These are phyloP conservation scores for Nicotiana benthamiana DNA, from an alignment of 257 asterid genomes.

Conservation along the genomic window DNA sequence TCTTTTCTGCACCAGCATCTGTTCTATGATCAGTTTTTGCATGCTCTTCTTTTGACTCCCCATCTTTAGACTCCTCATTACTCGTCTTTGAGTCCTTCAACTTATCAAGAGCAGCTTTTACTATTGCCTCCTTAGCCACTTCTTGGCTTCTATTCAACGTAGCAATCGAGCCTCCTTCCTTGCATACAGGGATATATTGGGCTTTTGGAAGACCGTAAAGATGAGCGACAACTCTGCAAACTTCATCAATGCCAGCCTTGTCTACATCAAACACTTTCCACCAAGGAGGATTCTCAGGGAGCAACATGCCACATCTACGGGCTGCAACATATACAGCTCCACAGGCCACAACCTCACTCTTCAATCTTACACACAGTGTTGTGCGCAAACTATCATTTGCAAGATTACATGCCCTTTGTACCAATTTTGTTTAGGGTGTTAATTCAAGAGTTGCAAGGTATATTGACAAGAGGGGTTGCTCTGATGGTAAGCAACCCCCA, in stretches of 20 bases:
- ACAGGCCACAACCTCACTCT: slow-evolving; percentile 98
- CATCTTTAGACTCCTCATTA: slow-evolving; percentile 48
- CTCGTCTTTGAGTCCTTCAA: slow-evolving; percentile 52
- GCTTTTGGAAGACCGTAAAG: slow-evolving; percentile 80
- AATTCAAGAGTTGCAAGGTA: slow-evolving; percentile 66
- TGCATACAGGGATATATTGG: slow-evolving; percentile 72
- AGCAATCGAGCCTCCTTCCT: slow-evolving; percentile 73
- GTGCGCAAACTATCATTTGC: slow-evolving; percentile 98
- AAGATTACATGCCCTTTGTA: slow-evolving; percentile 97
- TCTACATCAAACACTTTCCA: slow-evolving; percentile 97
- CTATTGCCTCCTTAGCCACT: slow-evolving; percentile 40
- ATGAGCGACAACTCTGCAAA: slow-evolving; percentile 82
- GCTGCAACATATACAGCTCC: slow-evolving; percentile 98
- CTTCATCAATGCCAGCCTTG: slow-evolving; percentile 87
- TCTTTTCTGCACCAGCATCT: slow-evolving; percentile 57
- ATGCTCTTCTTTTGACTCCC: slow-evolving; percentile 53
- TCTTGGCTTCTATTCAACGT: slow-evolving; percentile 53
- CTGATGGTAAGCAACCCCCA: no score
- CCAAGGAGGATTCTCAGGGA: slow-evolving; percentile 99
- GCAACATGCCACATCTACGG: slow-evolving; percentile 74
- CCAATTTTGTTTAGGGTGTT: slow-evolving; percentile 53
- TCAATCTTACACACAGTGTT: slow-evolving; percentile 92
- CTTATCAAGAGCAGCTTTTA: slow-evolving; percentile 46
- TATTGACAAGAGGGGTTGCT: slow-evolving; percentile 83
- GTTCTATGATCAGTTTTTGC: slow-evolving; percentile 39